phyloP scores from a whole-genome alignment of 2,329 filamentous ascomycete genomes.

The Colletotrichum sp. region DNA sequence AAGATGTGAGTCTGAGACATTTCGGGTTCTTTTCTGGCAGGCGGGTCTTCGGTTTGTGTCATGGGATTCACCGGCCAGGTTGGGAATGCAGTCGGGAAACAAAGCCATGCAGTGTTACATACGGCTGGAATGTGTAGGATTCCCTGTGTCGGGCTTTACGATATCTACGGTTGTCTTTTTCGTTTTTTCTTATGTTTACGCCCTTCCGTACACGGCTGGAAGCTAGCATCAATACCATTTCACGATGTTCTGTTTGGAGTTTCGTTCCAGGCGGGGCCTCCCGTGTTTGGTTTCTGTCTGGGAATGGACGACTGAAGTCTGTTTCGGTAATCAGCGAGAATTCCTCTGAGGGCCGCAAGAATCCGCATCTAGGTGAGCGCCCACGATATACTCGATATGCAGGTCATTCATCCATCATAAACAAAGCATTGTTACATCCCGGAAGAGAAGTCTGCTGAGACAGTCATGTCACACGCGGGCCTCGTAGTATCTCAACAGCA shows the following conservation, averaged over 20 bases:
- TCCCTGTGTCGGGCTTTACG: neutral
- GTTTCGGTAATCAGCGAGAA: neutral
- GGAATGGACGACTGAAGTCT: neutral
- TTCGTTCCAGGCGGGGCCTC: neutral
- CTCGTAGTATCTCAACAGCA: neutral
- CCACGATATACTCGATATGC: too few relatives aligned
- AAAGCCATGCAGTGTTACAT: conserved; percentile 2
- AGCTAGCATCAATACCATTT: neutral
- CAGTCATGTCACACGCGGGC: neutral
- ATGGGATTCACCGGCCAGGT: neutral
- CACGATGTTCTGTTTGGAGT: neutral
- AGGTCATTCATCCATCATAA: too few relatives aligned
- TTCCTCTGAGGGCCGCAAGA: neutral
- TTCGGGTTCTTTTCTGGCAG: neutral
- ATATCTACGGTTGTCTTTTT: neutral
- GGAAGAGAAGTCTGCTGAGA: neutral
- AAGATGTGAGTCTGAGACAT: conserved; percentile 13
- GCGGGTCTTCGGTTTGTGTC: neutral
- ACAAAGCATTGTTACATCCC: too few relatives aligned
- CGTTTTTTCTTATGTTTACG: neutral
- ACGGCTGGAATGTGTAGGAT: neutral
- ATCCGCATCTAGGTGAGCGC: too few relatives aligned
- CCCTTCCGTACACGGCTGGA: neutral
- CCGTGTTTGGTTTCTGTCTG: neutral
- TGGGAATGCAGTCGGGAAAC: neutral